phyloP scores from a whole-genome alignment of 2,329 filamentous ascomycete species.

The Orbilia brochopaga region DNA sequence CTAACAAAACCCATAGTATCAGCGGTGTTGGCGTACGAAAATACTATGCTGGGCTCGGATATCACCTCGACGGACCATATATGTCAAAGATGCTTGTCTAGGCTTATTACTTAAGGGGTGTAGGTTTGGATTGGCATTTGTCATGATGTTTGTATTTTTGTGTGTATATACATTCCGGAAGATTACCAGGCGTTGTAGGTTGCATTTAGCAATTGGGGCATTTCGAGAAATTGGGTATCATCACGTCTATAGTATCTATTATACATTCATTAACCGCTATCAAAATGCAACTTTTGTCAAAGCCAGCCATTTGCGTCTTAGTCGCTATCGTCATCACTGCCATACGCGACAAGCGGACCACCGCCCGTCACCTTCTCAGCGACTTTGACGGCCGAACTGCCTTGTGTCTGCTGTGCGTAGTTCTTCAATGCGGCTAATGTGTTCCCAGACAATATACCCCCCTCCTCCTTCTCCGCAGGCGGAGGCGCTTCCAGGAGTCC shows the following conservation, averaged over 20 bases:
- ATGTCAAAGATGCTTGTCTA: slow-evolving; percentile 66
- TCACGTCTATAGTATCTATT: slow-evolving; percentile 44
- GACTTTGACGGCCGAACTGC: slow-evolving; percentile 58
- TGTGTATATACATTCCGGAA: slow-evolving; percentile 10
- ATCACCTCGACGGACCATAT: slow-evolving; percentile 90
- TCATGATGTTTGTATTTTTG: slow-evolving; percentile 6
- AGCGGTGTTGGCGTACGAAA: slow-evolving; percentile 95
- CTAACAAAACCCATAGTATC: slow-evolving; percentile 62
- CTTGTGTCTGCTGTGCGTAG: slow-evolving; percentile 59
- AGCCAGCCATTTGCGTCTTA: slow-evolving; percentile 2
- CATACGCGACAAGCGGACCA: slow-evolving; percentile 85
- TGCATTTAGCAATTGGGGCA: neutral
- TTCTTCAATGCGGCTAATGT: slow-evolving; percentile 79
- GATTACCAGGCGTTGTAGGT: slow-evolving; percentile 9
- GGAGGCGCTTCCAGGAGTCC: slow-evolving; percentile 57
- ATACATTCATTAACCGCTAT: slow-evolving; percentile 45
- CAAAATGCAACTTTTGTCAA: slow-evolving; percentile 36
- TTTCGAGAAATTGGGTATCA: slow-evolving; percentile 37
- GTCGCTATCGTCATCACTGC: slow-evolving; percentile 76
- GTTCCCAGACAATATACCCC: slow-evolving; percentile 79
- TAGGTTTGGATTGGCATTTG: neutral
- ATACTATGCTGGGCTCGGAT: slow-evolving; percentile 92
- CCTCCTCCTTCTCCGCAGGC: slow-evolving; percentile 58
- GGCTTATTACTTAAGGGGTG: too few relatives aligned
- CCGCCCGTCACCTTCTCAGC: slow-evolving; percentile 63